Evolutionary conservation across 1,139 yeast genomes (phyloP).

Genomic region (Candida sojae): DNA sequence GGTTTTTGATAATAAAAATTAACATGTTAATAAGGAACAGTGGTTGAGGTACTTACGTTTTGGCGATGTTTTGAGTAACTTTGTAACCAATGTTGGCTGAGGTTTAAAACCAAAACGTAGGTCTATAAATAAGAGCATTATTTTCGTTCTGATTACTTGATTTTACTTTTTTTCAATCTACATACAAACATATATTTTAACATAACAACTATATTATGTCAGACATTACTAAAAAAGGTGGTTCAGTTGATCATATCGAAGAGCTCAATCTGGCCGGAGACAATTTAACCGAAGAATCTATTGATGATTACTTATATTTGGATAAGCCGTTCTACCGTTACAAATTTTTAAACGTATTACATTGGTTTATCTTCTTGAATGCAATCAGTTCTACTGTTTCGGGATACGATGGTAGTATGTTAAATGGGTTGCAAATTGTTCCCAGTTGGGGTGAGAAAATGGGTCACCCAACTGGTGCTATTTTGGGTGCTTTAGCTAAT

Average conservation of each 20-base stretch:
- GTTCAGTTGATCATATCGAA: neutral
- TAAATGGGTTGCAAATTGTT: constrained; percentile 53
- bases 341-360: constrained; percentile 37
- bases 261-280: neutral
- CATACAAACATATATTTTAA: no score
- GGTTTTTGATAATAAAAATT: no score
- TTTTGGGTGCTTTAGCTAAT: constrained; percentile 44
- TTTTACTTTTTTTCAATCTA: no score
- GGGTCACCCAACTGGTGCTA: constrained; percentile 43
- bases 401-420: constrained; percentile 55
- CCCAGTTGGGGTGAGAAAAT: constrained; percentile 34
- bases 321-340: constrained; percentile 22
- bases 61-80: no score
- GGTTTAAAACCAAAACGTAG: no score
- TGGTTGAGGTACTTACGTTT: no score
- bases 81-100: no score
- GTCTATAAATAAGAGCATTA: no score
- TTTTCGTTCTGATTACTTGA: no score
- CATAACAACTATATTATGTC: neutral
- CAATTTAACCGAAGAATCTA: neutral
- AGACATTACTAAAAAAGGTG: neutral
- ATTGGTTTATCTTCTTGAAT: constrained; percentile 35
- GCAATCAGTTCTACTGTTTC: constrained; percentile 48
- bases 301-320: constrained; percentile 8
- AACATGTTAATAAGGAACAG: no score